Evolutionary conservation across 139 green algal species (phyloP).

Genomic region (Yamagishiella unicocca): DNA sequence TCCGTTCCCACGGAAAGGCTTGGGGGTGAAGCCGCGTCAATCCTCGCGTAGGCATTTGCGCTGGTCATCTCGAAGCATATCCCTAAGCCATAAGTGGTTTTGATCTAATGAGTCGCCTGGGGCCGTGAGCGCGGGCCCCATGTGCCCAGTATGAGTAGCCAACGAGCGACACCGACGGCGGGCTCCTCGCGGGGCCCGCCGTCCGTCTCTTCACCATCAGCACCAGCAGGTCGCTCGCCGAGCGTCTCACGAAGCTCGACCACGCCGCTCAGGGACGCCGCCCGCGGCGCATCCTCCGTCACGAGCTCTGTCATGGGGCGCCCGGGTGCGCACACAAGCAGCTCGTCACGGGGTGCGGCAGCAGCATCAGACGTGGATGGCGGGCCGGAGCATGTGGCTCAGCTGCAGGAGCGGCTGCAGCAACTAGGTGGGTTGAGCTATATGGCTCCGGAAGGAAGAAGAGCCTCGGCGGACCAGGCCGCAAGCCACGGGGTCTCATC

Average conservation of each 20-base stretch:
- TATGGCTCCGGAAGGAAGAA: too few species aligned
- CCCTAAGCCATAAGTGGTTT: too few species aligned
- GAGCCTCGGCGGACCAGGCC: too few species aligned
- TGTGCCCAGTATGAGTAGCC: slow-evolving; percentile 2
- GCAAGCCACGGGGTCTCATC: too few species aligned
- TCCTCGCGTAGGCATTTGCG: too few species aligned
- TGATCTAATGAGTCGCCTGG: too few species aligned
- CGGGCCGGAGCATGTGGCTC: neutral
- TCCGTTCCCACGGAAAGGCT: too few species aligned
- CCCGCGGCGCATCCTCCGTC: neutral
- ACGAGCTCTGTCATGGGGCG: neutral
- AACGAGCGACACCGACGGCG: neutral
- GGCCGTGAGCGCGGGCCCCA: too few species aligned
- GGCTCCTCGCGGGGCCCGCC: neutral
- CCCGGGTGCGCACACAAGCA: neutral
- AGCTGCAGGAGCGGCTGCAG: slow-evolving; percentile 29
- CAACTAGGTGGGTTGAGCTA: slow-evolving; percentile 20
- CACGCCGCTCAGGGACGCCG: neutral
- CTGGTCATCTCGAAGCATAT: too few species aligned
- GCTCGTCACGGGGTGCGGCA: neutral
- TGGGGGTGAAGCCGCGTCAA: too few species aligned
- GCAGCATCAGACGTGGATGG: neutral
- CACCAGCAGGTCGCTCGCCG: neutral
- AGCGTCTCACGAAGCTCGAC: neutral
- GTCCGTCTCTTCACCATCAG: neutral